Evolutionary conservation across 305 asterid genomes (phyloP), one percentile per base, ranked within the genome.

Genomic region (Solanum hybrid): DNA sequence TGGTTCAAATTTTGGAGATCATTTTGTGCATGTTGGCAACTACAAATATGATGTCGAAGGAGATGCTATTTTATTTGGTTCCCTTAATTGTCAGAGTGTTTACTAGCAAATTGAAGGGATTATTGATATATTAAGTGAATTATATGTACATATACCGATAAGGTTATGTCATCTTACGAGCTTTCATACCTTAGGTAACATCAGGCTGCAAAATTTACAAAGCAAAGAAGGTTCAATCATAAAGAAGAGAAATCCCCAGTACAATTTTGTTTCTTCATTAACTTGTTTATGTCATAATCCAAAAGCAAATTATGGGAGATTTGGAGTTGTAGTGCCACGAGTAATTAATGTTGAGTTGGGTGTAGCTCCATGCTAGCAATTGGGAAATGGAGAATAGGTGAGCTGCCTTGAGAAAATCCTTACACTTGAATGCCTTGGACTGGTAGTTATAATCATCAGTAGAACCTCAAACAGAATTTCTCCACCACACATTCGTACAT

Each of bases 331-430:
- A 79, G 22, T 11, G 57, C 11, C 2, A 20, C 31, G 31, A 36
- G 20, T 15, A 79, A 10, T 7, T 34, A 20, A 36, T 73, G 34
- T 73, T 73, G 79, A 73, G 7, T 27, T 73, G 79, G 36, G 36
- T 77, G 2, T 77, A 77, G 27, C 82, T 17, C 2, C 41, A 77
- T 31, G 82, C 6, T 80, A 81, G 92, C 90, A 96, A 96, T 91
- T 93, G 95, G 68, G 92, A 90, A 78, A 86, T 96, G 88, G 96
- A 92, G 92, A 90, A 95, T 92, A 92, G 96, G 84, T 73, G 94
- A 93, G 97, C 95, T 13, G 95, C 96, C 76, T 95, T 94, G 32
- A 92, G 96, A 90, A 94, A 94, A 89, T 95, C 97, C 51, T 94
- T 95, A 90, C 72, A 41, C 17, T 27, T 27, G 32, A 24, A 80